phyloP scores from a whole-genome alignment of 2,329 filamentous ascomycete genomes.

The Pseudogymnoascus sp. region DNA sequence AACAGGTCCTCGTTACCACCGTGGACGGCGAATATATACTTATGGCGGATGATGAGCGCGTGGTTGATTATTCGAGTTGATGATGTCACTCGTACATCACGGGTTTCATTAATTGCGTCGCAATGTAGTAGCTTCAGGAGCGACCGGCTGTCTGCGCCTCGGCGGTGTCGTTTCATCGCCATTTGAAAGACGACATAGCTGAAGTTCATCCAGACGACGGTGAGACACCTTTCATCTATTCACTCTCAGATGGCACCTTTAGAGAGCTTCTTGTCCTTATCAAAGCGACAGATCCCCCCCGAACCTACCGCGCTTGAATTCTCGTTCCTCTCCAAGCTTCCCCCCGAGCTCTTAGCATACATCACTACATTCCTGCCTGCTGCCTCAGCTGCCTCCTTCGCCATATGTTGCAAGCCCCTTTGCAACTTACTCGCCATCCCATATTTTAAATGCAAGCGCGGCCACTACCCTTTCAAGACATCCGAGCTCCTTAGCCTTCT shows the following conservation, averaged over 20 bases:
- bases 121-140: conserved; percentile 8
- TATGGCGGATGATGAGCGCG: not conserved
- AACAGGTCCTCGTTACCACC: not conserved
- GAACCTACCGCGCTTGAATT: not conserved
- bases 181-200: conserved; percentile 15
- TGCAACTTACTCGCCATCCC: not conserved
- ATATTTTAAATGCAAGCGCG: not conserved
- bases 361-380: not conserved
- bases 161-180: conserved; percentile 15
- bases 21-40: not conserved
- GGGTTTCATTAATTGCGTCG: not conserved
- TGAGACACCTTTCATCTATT: too few species aligned
- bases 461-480: not conserved
- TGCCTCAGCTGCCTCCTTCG: not conserved
- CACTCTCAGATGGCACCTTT: not conserved
- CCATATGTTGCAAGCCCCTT: not conserved
- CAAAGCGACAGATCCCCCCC: not conserved
- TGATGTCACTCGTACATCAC: not conserved
- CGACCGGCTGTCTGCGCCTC: conserved; percentile 10
- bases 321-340: not conserved
- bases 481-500: not conserved
- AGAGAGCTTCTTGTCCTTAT: not conserved
- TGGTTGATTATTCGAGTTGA: not conserved
- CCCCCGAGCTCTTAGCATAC: not conserved
- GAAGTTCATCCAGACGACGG: conserved; percentile 1